A percentile compares a stretch with the other conserved stretches of the same genome.
Evolutionary conservation across 805 yeast genomes (phyloP).

Genomic region (Huiozyma sinensis): DNA sequence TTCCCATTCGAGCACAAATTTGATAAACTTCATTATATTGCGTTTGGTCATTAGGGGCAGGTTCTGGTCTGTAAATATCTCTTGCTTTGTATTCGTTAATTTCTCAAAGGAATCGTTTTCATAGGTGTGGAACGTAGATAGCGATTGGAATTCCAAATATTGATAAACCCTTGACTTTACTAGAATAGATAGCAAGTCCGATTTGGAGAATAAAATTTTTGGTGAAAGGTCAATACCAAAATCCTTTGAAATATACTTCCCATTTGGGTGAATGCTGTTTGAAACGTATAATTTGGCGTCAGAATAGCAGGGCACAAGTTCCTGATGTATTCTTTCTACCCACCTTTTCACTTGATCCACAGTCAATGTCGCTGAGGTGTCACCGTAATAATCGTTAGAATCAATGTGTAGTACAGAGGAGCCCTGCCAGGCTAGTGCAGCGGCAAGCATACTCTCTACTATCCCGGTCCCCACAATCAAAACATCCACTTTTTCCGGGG

Average conservation of each 20-base stretch:
- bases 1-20: slow-evolving; percentile 71
- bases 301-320: slow-evolving; percentile 32
- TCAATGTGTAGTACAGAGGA: slow-evolving; percentile 88
- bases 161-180: slow-evolving; percentile 80
- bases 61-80: slow-evolving; percentile 82
- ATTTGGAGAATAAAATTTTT: slow-evolving; percentile 75
- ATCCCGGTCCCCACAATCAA: slow-evolving; percentile 89
- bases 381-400: slow-evolving; percentile 78
- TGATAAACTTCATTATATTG: slow-evolving; percentile 74
- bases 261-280: slow-evolving; percentile 33
- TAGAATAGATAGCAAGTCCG: slow-evolving; percentile 72
- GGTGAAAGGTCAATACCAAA: slow-evolving; percentile 87
- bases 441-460: slow-evolving; percentile 78
- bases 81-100: slow-evolving; percentile 79
- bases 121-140: slow-evolving; percentile 84
- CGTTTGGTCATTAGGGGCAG: slow-evolving; percentile 69
- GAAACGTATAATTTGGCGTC: slow-evolving; percentile 80
- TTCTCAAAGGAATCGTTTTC: slow-evolving; percentile 87
- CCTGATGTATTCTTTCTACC: slow-evolving; percentile 60
- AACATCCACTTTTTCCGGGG: slow-evolving; percentile 75
- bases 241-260: slow-evolving; percentile 46
- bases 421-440: slow-evolving; percentile 97
- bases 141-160: slow-evolving; percentile 84
- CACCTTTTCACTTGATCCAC: slow-evolving; percentile 77
- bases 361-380: slow-evolving; percentile 72